These are phyloP conservation scores for Malassezia sympodialis DNA, from an alignment of 1,284 basidiomycete genomes.

Conservation along the genomic window DNA sequence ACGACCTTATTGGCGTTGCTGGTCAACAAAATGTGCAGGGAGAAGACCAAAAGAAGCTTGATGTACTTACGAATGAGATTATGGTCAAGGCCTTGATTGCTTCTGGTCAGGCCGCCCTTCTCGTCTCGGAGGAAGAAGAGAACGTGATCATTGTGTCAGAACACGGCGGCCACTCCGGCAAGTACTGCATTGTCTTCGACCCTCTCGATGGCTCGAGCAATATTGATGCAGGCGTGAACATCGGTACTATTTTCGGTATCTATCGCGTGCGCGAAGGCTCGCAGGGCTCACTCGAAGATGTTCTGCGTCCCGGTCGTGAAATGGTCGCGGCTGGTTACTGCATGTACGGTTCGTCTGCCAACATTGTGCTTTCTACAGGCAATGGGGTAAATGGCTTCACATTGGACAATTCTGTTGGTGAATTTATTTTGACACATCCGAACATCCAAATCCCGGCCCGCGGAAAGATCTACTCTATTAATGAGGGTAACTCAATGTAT, in stretches of 20 bases:
- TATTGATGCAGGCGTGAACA: slow-evolving; percentile 99
- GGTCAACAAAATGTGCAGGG: slow-evolving; percentile 95
- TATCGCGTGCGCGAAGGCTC: slow-evolving; percentile 72
- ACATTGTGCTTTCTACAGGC: slow-evolving; percentile 89
- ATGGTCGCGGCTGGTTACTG: slow-evolving; percentile 87
- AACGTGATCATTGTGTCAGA: slow-evolving; percentile 76
- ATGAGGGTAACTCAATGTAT: slow-evolving; percentile 93
- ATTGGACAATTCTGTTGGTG: slow-evolving; percentile 72
- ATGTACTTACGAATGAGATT: slow-evolving; percentile 95
- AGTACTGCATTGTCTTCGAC: slow-evolving; percentile 92
- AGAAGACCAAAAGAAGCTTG: slow-evolving; percentile 99
- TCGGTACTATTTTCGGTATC: slow-evolving; percentile 98
- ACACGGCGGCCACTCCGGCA: slow-evolving; percentile 39
- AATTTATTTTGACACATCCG: slow-evolving; percentile 98
- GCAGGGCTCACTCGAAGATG: slow-evolving; percentile 68
- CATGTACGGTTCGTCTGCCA: slow-evolving; percentile 93
- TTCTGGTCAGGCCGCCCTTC: slow-evolving; percentile 86
- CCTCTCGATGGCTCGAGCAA: slow-evolving; percentile 96
- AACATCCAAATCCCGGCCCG: slow-evolving; percentile 85
- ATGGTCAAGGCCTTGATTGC: slow-evolving; percentile 87
- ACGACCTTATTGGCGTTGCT: slow-evolving; percentile 94
- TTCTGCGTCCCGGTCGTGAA: slow-evolving; percentile 82
- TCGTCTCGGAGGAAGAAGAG: slow-evolving; percentile 93
- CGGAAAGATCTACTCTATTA: slow-evolving; percentile 99
- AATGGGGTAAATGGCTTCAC: slow-evolving; percentile 97